phyloP scores from a whole-genome alignment of 2,329 filamentous ascomycete species.

The Thielaviopsis euricoi region DNA sequence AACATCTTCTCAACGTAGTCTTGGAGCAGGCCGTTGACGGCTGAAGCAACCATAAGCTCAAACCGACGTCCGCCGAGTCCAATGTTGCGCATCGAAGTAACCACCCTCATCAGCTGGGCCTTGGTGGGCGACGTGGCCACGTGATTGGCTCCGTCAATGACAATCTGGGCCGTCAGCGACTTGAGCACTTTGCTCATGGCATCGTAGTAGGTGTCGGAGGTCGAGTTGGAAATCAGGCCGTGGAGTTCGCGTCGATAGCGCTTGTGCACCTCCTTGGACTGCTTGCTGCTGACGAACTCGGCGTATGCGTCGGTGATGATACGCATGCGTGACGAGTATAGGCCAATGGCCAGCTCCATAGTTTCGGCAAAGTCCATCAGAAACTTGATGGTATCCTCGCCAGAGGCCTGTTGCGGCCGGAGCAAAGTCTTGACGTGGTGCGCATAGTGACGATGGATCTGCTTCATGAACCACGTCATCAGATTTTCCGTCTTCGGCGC shows the following conservation, averaged over 20 bases:
- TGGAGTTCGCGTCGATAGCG: constrained; percentile 47
- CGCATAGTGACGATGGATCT: constrained; percentile 44
- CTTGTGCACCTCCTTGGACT: not conserved
- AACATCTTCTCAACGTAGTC: not conserved
- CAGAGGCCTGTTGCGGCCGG: constrained; percentile 38
- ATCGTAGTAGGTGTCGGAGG: constrained; percentile 33
- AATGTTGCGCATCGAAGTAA: constrained; percentile 44
- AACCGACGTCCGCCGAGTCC: constrained; percentile 22
- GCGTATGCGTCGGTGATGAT: not conserved
- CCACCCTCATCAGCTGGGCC: constrained; percentile 33
- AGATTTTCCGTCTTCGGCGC: constrained; percentile 39
- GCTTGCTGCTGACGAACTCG: not conserved
- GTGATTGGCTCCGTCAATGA: not conserved
- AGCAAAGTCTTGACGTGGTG: constrained; percentile 42
- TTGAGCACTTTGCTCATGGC: constrained; percentile 27
- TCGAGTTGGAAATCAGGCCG: constrained; percentile 47
- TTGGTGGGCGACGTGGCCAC: not conserved
- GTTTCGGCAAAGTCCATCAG: not conserved
- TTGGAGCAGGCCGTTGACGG: constrained; percentile 2
- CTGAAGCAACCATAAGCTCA: constrained; percentile 1
- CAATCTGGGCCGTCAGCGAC: not conserved
- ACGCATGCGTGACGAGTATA: not conserved
- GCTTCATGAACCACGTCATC: constrained; percentile 42
- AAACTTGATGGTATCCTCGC: constrained; percentile 15
- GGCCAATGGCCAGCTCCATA: not conserved